Conservation (phyloP, 768 basidiomycete species). For the Podaxis sp. region DNA sequence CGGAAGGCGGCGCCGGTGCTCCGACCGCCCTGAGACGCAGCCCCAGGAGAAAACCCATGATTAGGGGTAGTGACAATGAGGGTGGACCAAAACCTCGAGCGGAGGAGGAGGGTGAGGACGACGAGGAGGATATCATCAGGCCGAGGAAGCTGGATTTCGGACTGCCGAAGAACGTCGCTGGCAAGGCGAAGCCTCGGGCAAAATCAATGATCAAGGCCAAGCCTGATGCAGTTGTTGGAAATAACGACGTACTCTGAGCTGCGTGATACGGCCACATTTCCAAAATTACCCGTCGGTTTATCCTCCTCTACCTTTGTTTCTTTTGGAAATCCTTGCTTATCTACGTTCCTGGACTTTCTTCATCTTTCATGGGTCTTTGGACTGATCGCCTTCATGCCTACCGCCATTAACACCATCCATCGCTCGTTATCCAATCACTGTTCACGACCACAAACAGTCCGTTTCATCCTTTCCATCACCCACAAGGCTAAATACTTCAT, state of each 20-base stretch:
- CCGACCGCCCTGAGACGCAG: conserved; percentile 10
- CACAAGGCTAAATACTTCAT: conserved; percentile 1
- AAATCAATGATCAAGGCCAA: background rate
- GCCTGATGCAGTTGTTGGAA: background rate
- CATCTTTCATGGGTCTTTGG: background rate
- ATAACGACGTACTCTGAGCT: background rate
- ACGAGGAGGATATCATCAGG: conserved; percentile 6
- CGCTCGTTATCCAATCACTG: background rate
- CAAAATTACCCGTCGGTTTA: too few species aligned
- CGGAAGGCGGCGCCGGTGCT: background rate
- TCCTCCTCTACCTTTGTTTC: background rate
- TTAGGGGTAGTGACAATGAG: conserved; percentile 8
- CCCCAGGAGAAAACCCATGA: conserved; percentile 3
- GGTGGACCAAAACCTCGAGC: background rate
- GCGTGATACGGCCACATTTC: background rate
- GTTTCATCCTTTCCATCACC: background rate
- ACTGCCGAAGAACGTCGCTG: conserved; percentile 7
- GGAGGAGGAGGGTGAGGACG: conserved; percentile 12
- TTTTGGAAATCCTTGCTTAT: background rate
- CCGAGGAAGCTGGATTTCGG: conserved; percentile 17
- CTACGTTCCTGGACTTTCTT: background rate
- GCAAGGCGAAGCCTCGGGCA: background rate
- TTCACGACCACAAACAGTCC: background rate
- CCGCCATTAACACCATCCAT: background rate
- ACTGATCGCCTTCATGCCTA: background rate